Percentiles rank a stretch among this genome's conserved stretches.
Evolutionary conservation across 305 asterid species (phyloP).

Genomic region (Fraxinus dipetala): DNA sequence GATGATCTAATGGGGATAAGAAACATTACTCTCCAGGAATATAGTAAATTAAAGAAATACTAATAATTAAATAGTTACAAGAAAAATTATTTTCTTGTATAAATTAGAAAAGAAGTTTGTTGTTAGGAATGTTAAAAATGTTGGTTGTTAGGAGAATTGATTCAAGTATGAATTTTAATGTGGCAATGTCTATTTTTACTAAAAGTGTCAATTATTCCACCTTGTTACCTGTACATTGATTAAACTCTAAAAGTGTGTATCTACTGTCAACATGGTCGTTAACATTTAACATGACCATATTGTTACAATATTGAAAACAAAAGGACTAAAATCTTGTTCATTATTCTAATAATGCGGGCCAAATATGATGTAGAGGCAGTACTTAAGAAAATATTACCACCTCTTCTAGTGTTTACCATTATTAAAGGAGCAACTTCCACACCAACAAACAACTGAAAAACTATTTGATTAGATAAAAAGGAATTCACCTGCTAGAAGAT

Average conservation of each 20-base stretch:
- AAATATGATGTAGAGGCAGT: neutral
- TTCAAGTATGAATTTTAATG: neutral
- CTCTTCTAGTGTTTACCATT: conserved; percentile 19
- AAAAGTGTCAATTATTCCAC: too few species aligned
- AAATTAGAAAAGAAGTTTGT: too few species aligned
- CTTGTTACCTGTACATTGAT: neutral
- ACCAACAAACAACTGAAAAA: conserved; percentile 28
- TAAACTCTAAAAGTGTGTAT: neutral
- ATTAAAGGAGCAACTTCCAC: conserved; percentile 33
- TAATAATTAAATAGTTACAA: too few species aligned
- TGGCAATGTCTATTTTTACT: neutral
- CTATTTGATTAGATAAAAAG: conserved; percentile 17
- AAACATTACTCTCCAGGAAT: too few species aligned
- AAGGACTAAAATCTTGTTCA: neutral
- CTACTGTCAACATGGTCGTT: neutral
- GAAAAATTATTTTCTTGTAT: neutral
- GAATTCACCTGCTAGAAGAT: conserved; percentile 12
- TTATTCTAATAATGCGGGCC: neutral
- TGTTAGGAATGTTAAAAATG: too few species aligned
- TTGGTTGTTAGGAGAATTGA: too few species aligned
- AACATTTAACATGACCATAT: too few species aligned
- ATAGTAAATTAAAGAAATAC: neutral
- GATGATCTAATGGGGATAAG: too few species aligned
- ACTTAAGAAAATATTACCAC: neutral
- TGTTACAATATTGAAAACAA: neutral